Percentiles rank a stretch among this genome's conserved stretches.
Conservation (phyloP, 352 stramenopile genomes). For the Globisporangium canariense region DNA sequence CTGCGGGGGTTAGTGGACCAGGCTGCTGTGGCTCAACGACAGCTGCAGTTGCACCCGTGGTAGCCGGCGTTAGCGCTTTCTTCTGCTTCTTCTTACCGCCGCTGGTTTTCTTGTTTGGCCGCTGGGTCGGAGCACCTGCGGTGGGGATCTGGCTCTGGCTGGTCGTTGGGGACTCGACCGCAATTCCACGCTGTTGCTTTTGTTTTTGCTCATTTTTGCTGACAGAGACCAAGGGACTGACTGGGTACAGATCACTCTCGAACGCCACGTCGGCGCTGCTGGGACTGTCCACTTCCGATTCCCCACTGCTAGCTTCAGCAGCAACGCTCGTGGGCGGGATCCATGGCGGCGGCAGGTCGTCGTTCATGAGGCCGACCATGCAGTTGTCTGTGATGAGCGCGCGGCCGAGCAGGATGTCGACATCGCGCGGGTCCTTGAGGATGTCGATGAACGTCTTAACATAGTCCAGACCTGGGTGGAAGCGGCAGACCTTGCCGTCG, state of each 20-base stretch:
- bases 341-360: slow-evolving; percentile 7
- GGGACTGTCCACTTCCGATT: neutral
- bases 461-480: slow-evolving; percentile 23
- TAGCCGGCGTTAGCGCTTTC: neutral
- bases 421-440: slow-evolving; percentile 15
- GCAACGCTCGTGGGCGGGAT: neutral
- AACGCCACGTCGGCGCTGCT: neutral
- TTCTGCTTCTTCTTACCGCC: neutral
- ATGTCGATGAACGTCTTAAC: slow-evolving; percentile 22
- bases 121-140: neutral
- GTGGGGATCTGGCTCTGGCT: neutral
- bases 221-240: neutral
- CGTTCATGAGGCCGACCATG: slow-evolving; percentile 11
- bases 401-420: slow-evolving; percentile 13
- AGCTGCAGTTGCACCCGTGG: no score
- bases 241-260: neutral
- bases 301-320: neutral
- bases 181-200: neutral
- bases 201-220: neutral
- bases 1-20: neutral
- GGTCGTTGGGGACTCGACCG: neutral
- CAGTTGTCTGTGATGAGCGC: slow-evolving; percentile 13
- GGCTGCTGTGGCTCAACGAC: neutral
- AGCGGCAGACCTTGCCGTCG: slow-evolving; percentile 11
- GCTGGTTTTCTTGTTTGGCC: neutral